Evolutionary conservation across 306 rosid species (phyloP).

Genomic region (Betula pendula): DNA sequence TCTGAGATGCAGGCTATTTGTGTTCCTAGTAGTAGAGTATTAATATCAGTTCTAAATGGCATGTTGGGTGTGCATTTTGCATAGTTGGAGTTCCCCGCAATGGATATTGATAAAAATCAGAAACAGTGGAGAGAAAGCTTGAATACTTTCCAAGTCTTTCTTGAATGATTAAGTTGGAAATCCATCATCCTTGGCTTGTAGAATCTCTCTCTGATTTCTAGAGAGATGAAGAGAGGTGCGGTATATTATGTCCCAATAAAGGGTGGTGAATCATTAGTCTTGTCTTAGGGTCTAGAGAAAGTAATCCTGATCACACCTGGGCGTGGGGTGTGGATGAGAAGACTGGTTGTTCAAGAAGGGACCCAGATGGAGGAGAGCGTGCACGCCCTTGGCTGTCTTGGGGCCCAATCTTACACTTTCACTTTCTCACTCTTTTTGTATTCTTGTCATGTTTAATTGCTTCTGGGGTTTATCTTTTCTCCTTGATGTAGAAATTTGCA

Average conservation of each 20-base stretch:
- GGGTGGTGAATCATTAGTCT: slow-evolving; percentile 48
- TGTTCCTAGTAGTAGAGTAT: background rate
- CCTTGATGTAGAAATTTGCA: slow-evolving; percentile 45
- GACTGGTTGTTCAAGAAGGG: slow-evolving; percentile 37
- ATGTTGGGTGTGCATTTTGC: background rate
- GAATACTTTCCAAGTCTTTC: slow-evolving; percentile 20
- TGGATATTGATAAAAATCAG: slow-evolving; percentile 1
- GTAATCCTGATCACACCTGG: slow-evolving; percentile 45
- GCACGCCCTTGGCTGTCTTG: slow-evolving; percentile 55
- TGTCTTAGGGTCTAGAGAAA: slow-evolving; percentile 61
- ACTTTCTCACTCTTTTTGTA: slow-evolving; percentile 36
- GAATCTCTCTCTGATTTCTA: slow-evolving; percentile 28
- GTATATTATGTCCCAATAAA: slow-evolving; percentile 39
- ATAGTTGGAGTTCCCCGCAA: background rate
- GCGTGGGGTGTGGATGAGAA: slow-evolving; percentile 55
- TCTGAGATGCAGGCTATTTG: slow-evolving; percentile 29
- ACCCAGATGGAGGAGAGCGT: slow-evolving; percentile 31
- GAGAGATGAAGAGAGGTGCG: slow-evolving; percentile 13
- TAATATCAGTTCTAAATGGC: slow-evolving; percentile 21
- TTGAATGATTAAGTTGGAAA: slow-evolving; percentile 37
- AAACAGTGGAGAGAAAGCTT: slow-evolving; percentile 21
- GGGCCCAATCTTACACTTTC: slow-evolving; percentile 48
- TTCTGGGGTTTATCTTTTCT: slow-evolving; percentile 41
- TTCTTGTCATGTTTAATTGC: slow-evolving; percentile 48
- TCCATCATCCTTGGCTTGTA: slow-evolving; percentile 31